phyloP scores from a whole-genome alignment of 768 basidiomycete genomes.

The Mrakia hoshinonis region DNA sequence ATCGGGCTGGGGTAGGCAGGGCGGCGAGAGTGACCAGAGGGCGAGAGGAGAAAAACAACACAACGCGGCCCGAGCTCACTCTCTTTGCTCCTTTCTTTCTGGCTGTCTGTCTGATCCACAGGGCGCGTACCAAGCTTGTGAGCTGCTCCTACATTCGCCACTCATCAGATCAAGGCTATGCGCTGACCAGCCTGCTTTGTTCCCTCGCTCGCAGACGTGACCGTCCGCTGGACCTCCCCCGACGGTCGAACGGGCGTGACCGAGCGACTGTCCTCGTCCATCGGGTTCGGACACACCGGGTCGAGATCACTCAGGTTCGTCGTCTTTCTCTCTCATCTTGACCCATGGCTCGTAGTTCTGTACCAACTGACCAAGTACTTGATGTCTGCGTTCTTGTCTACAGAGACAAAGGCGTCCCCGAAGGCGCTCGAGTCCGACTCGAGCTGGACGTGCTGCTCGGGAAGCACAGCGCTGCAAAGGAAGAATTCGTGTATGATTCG shows the following conservation, averaged over 20 bases:
- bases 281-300: conserved; percentile 2
- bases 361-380: no score
- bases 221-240: background rate
- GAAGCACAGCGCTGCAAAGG: background rate
- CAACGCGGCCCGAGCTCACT: background rate
- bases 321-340: no score
- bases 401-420: background rate
- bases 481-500: background rate
- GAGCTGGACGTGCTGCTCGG: background rate
- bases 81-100: background rate
- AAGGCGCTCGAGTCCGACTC: background rate
- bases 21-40: no score
- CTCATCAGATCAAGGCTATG: background rate
- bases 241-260: background rate
- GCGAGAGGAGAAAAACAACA: no score
- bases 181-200: background rate
- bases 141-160: background rate
- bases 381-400: no score
- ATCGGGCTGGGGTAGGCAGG: no score
- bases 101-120: background rate
- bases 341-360: no score
- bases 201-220: background rate
- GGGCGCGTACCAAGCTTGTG: conserved; percentile 7
- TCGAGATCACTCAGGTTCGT: background rate
- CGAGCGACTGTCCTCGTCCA: background rate